phyloP scores from a whole-genome alignment of 768 basidiomycete genomes.

The Boletus rubescentipes region DNA sequence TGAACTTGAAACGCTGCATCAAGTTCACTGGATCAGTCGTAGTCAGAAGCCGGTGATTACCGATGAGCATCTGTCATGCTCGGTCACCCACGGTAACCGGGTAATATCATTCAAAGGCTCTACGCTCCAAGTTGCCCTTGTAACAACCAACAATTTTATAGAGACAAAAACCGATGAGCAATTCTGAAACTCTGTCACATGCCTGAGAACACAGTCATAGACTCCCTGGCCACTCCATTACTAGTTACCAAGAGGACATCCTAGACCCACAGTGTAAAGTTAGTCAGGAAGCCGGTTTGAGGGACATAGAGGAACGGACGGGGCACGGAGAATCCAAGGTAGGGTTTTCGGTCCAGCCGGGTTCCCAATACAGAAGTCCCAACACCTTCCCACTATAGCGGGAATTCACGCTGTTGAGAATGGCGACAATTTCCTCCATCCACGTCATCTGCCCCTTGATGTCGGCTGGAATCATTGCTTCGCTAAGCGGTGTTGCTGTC shows the following conservation, averaged over 20 bases:
- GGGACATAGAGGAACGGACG: conserved; percentile 4
- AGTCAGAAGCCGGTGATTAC: conserved; percentile 2
- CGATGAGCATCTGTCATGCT: not conserved
- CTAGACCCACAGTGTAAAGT: not conserved
- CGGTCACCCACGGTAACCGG: too few relatives aligned
- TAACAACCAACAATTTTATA: not conserved
- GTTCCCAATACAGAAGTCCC: conserved; percentile 14
- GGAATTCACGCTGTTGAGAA: conserved; percentile 1
- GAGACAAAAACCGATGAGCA: not conserved
- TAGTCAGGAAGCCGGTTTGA: not conserved
- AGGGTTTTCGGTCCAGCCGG: conserved; percentile 7
- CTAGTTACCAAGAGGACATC: conserved; percentile 9
- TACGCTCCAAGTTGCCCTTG: too few relatives aligned
- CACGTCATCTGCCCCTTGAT: conserved; percentile 10
- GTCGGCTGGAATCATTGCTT: conserved; percentile 3
- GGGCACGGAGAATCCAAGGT: conserved; percentile 5
- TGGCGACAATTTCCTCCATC: not conserved
- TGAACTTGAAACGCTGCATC: conserved; percentile 6
- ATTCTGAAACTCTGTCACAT: not conserved
- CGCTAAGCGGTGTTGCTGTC: conserved; percentile 1
- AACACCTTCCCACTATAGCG: conserved; percentile 4
- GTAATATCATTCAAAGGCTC: too few relatives aligned
- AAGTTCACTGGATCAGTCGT: too few relatives aligned
- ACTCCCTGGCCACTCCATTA: conserved; percentile 5
- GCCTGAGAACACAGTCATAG: conserved; percentile 2